Base-by-base conservation (phyloP, 2,329 filamentous ascomycete species). In the Pseudogymnoascus sp. region DNA sequence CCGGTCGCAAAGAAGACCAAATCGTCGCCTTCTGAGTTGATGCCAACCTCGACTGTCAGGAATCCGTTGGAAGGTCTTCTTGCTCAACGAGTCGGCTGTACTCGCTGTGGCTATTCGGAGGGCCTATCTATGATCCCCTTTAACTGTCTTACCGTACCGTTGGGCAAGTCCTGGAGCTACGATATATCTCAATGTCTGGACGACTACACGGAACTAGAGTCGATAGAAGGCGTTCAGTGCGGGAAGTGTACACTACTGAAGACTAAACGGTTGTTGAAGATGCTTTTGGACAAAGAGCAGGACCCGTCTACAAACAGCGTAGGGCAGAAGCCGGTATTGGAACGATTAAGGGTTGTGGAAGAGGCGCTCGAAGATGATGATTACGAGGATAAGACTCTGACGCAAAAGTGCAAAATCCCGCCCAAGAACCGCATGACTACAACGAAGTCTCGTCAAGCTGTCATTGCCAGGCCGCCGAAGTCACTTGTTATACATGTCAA, bases 111-210 rank as follows among this genome's bases (percentile, higher is more conserved):
- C 6, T 88, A 89, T 74, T 91, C 90, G 0, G 91, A 96, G 68
- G 92, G 92, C 1, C 79, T 97, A 12, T 91, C 89, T 1, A 84
- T 97, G 75, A 95, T 91, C 18, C 91, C 91, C 0, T 97, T 97
- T 78, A 97, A 94, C 70, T 97, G 91, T 69, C 77, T 97, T 54
- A 97, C 93, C 0, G 82, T 97, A 0, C 91, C 88, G 35, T 82
- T 97, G 1, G 90, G 89, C 1, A 75, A 80, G 4, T 79, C 81
- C 57, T 80, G 79, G 65, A 71, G 74, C 30, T 90, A 92, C 69
- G 83, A 91, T 63, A 75, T 97, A 0, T 85, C 86, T 62, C 87
- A 94, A 62, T 87, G 91, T 61, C 76, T 99, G 18, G 88, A 95
- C 70, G 86, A 91, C 20, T 96, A 93, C 71, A 94, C 90, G 28